Base-by-base conservation (phyloP, 805 yeast genomes). In the Candida alai region DNA sequence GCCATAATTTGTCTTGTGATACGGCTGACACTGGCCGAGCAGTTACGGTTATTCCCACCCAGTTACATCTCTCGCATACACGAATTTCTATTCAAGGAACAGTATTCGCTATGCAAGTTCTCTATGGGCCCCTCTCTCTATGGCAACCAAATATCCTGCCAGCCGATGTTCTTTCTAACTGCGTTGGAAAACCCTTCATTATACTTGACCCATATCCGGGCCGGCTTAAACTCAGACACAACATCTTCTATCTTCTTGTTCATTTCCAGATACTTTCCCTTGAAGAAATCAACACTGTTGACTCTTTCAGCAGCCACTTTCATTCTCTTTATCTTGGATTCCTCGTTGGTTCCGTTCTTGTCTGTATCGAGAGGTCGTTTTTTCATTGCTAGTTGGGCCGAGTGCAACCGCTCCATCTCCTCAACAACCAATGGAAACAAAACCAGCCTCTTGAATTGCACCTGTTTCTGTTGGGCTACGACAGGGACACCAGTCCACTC, bases 131-230 rank as follows among this genome's bases (percentile, higher is more conserved):
- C 14, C 15, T 18, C 4, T 10, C n/a, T 7, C 19, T 35, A 43
- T 19, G 44, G 36, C 17, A 33, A 14, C 80, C 85, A 84, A 16
- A 88, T 56, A 35, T 74, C 80, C 6, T 62, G 54, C 96, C 96
- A 89, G 14, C 80, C 74, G 16, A 88, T 76, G 35, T 80, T 84
- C 49, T 85, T 86, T 21, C 94, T 62, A 2, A 88, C 97, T 0
- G 97, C 97, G 55, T 86, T 83, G 4, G 95, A 84, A 50, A 82
- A 88, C 1, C 97, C 97, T 58, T 88, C 96, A 43, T 83, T 84
- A 52, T 80, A 87, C 51, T 83, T 86, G n/a, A 88, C 84, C 96
- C 96, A 88, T 21, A 65, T 65, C 32, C 70, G 48, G 15, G 29
- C 78, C 69, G 47, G 76, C 19, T 62, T 19, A 56, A 50, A 26